Base-by-base conservation (phyloP, 345 rosid species). In the Gossypium stocksii region DNA sequence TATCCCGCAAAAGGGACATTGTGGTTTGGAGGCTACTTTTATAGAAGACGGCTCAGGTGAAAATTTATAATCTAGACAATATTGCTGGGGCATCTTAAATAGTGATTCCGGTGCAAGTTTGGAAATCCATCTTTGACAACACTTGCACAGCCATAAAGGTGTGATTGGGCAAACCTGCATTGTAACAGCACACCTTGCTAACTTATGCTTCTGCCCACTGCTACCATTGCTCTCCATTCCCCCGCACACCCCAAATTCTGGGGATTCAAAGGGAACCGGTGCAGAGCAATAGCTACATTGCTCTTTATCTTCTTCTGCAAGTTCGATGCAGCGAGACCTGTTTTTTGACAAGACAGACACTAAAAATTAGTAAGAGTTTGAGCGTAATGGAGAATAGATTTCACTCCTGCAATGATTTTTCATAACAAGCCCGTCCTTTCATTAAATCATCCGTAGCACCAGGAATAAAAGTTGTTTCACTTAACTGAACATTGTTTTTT, bases 71-170 rank as follows among this genome's bases (percentile, higher is more conserved):
- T 89, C 88, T 44, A n/a, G 41, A 14, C 89, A 89, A 81, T 74
- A 83, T 15, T 82, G 63, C 17, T 82, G 66, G 5, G 87, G 76
- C 88, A 91, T 74, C 54, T 70, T 70, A 57, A 88, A 95, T 41
- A 88, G 78, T 14, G 79, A 58, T 60, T 76, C 89, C 0, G 94
- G 93, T 27, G 94, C 81, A 62, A 89, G 83, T 48, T 86, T 87
- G 43, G 81, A 73, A 52, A 80, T 76, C 78, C 80, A 23, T 78
- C 97, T 85, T 58, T 81, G 83, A 79, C 98, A 96, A 79, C 99
- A 91, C 77, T 88, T 86, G 89, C 99, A 96, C 83, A 83, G 82
- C 97, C 97, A 90, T 70, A 81, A 70, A 27, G 99, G 89, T 49
- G 77, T 71, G 1, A 59, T 59, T 41, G 91, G 92, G 83, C 98